These are phyloP conservation scores for Globisporangium alternatum DNA, from an alignment of 352 stramenopile species.

Conservation along the genomic window DNA sequence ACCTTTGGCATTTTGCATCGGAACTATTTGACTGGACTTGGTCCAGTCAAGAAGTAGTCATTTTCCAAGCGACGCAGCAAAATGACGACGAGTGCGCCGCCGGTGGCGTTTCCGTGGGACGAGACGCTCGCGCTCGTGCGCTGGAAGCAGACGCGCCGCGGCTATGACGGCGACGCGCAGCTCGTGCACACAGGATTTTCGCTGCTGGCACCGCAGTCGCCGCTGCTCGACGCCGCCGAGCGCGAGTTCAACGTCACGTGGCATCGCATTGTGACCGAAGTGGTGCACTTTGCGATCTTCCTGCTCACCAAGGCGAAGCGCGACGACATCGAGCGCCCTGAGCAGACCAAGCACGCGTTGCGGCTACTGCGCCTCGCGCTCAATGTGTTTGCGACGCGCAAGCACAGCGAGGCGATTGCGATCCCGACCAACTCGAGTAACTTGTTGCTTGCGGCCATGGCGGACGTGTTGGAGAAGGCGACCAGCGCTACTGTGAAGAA, in stretches of 20 bases:
- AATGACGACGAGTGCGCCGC: not conserved
- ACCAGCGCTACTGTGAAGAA: not conserved
- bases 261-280: constrained; percentile 53
- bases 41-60: not conserved
- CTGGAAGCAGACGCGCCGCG: constrained; percentile 56
- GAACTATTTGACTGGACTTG: constrained; percentile 2
- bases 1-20: not conserved
- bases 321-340: constrained; percentile 24
- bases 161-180: constrained; percentile 44
- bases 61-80: no score
- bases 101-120: constrained; percentile 28
- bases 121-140: constrained; percentile 59
- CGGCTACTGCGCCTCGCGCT: constrained; percentile 56
- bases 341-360: constrained; percentile 43
- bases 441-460: constrained; percentile 61
- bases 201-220: constrained; percentile 26
- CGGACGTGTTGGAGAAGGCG: constrained; percentile 48
- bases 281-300: constrained; percentile 68
- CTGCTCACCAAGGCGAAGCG: constrained; percentile 53
- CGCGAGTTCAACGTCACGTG: constrained; percentile 54
- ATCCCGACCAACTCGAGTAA: constrained; percentile 74
- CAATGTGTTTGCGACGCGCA: constrained; percentile 32
- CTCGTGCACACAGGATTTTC: constrained; percentile 36
- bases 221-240: constrained; percentile 31
- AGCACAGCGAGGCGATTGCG: constrained; percentile 23